A percentile compares a stretch with the other conserved stretches of the same genome.
phyloP scores from a whole-genome alignment of 179 eudicot species.

The Beta macrorhiza region DNA sequence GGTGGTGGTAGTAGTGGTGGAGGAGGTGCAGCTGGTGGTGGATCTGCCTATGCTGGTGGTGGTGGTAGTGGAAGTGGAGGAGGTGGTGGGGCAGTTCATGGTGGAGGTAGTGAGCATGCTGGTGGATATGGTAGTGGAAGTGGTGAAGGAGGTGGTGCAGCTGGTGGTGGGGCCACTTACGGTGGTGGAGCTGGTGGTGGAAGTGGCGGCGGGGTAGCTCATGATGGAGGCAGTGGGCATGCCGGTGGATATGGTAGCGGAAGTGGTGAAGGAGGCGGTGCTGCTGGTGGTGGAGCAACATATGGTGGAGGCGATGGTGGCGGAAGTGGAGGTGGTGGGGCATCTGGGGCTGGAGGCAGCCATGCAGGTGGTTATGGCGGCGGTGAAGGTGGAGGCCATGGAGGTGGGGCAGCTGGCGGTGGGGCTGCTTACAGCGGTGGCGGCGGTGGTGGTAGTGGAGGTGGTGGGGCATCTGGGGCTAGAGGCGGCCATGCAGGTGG shows the following conservation, averaged over 20 bases:
- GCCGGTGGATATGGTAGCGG: constrained; percentile 34
- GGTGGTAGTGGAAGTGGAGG: constrained; percentile 31
- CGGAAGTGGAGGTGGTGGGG: constrained; percentile 37
- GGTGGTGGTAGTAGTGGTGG: constrained; percentile 38
- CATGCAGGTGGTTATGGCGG: constrained; percentile 36
- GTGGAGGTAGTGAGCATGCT: constrained; percentile 23
- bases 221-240: constrained; percentile 34
- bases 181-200: constrained; percentile 28
- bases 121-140: constrained; percentile 38
- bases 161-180: constrained; percentile 27
- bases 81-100: constrained; percentile 33
- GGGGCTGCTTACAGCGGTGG: constrained; percentile 38
- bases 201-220: constrained; percentile 27
- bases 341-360: constrained; percentile 31
- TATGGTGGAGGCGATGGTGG: constrained; percentile 20
- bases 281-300: constrained; percentile 32
- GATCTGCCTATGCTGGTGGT: constrained; percentile 12
- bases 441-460: constrained; percentile 34
- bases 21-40: constrained; percentile 16
- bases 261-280: constrained; percentile 32
- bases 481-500: constrained; percentile 37
- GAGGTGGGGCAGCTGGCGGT: constrained; percentile 31
- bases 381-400: constrained; percentile 21
- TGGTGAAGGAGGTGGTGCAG: constrained; percentile 27
- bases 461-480: constrained; percentile 33